Base-by-base conservation (phyloP, 2,329 filamentous ascomycete genomes). In the Paracamarosporium sp. region DNA sequence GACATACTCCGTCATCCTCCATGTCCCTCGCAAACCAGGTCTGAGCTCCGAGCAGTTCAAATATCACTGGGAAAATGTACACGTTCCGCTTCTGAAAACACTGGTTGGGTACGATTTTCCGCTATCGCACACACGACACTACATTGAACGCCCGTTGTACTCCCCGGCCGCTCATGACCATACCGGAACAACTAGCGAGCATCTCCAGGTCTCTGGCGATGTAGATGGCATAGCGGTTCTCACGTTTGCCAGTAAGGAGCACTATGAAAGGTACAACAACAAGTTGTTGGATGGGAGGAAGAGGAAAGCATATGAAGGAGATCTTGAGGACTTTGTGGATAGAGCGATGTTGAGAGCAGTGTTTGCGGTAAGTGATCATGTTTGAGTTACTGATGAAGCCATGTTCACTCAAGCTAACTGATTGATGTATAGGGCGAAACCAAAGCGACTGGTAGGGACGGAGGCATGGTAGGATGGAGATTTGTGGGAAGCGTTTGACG, bases 51-150 rank as follows among this genome's bases (percentile, higher is more conserved):
- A 57, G 44, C 55, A 50, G 7, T 71, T 71, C 57, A 59, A 65
- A 54, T 35, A 64, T 51, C 63, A 70, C 50, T 69, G 62, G 55
- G 69, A 71, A 47, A 63, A 59, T 15, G 59, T 46, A 6, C 64
- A 70, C 30, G 17, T 71, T 13, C 66, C 66, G 3, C 63, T 71
- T 28, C 51, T 70, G 20, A 62, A 68, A 20, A 45, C 55, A 8
- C 38, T 65, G 12, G 59, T 68, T n/a, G 62, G 63, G 5, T 50
- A 63, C 33, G 55, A 58, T 12, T 63, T 65, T 30, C 67, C 69
- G 2, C 50, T 67, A 5, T 60, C 63, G 20, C 61, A 71, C 41
- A 65, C 63, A 20, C 59, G 69, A 15, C 56, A 69, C 57, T 70
- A 71, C 41, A 30, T 68, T 12, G 61, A 69, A 25, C 61, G 61